Evolutionary conservation across 2,329 filamentous ascomycete genomes (phyloP), one percentile per base, ranked within the genome.

Genomic region (Phialemoniopsis sp.): DNA sequence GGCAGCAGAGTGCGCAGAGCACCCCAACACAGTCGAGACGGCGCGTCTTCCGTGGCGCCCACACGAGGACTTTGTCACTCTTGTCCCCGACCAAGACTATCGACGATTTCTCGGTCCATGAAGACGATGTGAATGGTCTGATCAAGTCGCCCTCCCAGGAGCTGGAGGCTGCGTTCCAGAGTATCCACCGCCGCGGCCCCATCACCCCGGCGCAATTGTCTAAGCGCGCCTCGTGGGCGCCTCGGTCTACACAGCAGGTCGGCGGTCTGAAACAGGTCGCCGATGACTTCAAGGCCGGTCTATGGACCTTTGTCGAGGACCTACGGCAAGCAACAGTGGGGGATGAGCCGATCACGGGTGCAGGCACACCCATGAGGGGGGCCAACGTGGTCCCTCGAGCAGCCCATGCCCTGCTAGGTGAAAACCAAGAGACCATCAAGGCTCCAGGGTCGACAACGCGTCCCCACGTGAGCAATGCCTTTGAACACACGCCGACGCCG

Each of bases 261-360:
- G 51, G 47, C 1, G 72, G 60, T 32, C 63, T 79, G 43, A 89
- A 89, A 57, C 87, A 93, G 60, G 83, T 95, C 62, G 87, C 90
- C 13, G 85, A 87, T 43, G 93, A 96, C 62, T 82, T 98, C 60
- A 88, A 84, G 58, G 80, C 93, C 37, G 91, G 93, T 3, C 67
- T 98, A 36, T 90, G 87, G 80, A 95, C 88, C 2, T 98, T 98
- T 62, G 81, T 95, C 43, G 93, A 97, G 59, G 93, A 98, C 57
- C 80, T 98, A 35, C 78, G 90, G 49, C 93, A 97, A 63, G 94
- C 91, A 13, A 95, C 93, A 0, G 89, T 98, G 7, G 93, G 93
- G 17, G 93, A 98, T 39, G 93, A 98, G 66, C 87, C 82, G 13
- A 79, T 89, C 46, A 80, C 72, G 44, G 82, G 80, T 13, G 44